phyloP scores from a whole-genome alignment of 2,329 filamentous ascomycete genomes.

The Neodidymelliopsis sp. region DNA sequence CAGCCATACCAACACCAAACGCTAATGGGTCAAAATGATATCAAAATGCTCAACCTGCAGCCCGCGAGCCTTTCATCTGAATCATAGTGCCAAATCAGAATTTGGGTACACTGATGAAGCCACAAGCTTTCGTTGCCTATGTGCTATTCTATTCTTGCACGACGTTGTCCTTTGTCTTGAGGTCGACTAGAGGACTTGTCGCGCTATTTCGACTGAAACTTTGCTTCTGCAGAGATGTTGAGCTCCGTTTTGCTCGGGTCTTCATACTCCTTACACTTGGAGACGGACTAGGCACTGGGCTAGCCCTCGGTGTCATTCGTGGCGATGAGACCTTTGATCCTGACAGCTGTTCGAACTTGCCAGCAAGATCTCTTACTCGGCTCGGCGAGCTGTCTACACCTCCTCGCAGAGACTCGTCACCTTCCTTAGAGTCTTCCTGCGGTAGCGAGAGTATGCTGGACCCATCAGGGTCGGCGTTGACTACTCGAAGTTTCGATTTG shows the following conservation, averaged over 20 bases:
- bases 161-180: conserved; percentile 6
- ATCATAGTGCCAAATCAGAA: no score
- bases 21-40: conserved; percentile 8
- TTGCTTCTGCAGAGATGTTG: conserved; percentile 20
- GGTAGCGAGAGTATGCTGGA: conserved; percentile 37
- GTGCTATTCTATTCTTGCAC: neutral
- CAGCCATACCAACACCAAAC: conserved; percentile 15
- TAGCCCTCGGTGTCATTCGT: conserved; percentile 11
- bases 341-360: conserved; percentile 39
- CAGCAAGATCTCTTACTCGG: conserved; percentile 41
- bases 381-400: conserved; percentile 19
- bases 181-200: conserved; percentile 5
- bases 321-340: neutral
- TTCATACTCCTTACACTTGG: conserved; percentile 27
- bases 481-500: conserved; percentile 83
- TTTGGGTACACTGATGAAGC: neutral
- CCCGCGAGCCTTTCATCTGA: no score
- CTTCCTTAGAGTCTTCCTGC: conserved; percentile 23
- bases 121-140: neutral
- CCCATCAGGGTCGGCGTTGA: conserved; percentile 65
- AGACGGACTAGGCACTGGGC: conserved; percentile 15
- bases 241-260: conserved; percentile 29
- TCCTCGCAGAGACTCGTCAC: conserved; percentile 10
- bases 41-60: conserved; percentile 2
- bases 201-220: conserved; percentile 3